A percentile compares a stretch with the other conserved stretches of the same genome.
Conservation (phyloP, 31 red algal genomes). For the Asparagopsis taxiformis region DNA sequence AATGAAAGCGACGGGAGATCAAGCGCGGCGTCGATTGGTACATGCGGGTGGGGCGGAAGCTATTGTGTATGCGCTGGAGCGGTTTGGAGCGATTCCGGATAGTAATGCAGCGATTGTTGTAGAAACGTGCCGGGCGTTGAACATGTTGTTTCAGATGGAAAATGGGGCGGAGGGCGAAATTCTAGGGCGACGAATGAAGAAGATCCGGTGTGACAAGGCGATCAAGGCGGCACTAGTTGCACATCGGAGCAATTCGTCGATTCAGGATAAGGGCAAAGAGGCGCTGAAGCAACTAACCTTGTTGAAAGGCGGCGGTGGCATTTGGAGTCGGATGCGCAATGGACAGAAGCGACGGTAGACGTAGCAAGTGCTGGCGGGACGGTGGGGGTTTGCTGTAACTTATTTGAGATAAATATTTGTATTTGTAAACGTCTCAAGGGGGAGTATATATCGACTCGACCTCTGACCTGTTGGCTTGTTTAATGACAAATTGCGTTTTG, state of each 20-base stretch:
- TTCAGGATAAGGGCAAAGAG: constrained; percentile 47
- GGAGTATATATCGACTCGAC: constrained; percentile 3
- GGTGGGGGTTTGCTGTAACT: constrained; percentile 1
- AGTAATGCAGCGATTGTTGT: constrained; percentile 43
- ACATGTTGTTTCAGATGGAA: constrained; percentile 70
- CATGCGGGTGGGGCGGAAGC: constrained; percentile 63
- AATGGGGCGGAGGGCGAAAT: constrained; percentile 61
- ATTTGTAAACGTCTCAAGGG: constrained; percentile 1
- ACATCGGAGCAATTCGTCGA: constrained; percentile 27
- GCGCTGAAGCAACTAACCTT: constrained; percentile 43
- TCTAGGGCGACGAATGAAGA: constrained; percentile 50
- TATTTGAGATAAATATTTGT: constrained; percentile 2
- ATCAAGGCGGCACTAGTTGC: constrained; percentile 52
- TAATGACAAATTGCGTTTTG: no score
- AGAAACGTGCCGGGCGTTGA: constrained; percentile 40
- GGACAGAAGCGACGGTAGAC: constrained; percentile 46
- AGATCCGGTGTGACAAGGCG: constrained; percentile 62
- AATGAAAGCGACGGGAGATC: constrained; percentile 67
- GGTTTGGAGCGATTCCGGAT: constrained; percentile 59
- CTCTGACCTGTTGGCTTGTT: not conserved
- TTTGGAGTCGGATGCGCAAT: constrained; percentile 51
- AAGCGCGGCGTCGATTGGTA: constrained; percentile 56
- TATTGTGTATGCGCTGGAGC: constrained; percentile 58
- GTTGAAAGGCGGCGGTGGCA: constrained; percentile 43
- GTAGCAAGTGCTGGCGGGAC: not conserved